These are phyloP conservation scores for Durotheca rogersii DNA, from an alignment of 495 filamentous ascomycete genomes.

Conservation along the genomic window DNA sequence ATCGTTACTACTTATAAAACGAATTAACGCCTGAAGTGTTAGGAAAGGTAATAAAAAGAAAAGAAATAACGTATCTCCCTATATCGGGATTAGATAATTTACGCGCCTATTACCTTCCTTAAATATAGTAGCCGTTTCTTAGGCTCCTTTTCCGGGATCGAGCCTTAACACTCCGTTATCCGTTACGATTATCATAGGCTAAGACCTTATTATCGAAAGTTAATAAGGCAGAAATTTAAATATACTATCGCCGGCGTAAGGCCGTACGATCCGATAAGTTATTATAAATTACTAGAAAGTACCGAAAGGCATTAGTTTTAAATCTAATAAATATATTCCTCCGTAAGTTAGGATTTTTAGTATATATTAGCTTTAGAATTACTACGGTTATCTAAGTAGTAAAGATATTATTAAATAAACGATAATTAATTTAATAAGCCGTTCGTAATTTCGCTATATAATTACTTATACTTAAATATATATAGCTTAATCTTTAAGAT, in stretches of 20 bases:
- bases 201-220: slow-evolving; percentile 50
- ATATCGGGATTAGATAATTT: background rate
- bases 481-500: slow-evolving; percentile 56
- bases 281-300: slow-evolving; percentile 65
- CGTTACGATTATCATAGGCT: slow-evolving; percentile 2
- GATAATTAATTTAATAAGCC: slow-evolving; percentile 59
- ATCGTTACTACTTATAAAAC: background rate
- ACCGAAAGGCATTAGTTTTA: slow-evolving; percentile 66
- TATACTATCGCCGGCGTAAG: slow-evolving; percentile 64
- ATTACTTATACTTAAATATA: slow-evolving; percentile 70
- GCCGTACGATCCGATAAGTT: slow-evolving; percentile 66
- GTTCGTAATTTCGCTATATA: slow-evolving; percentile 71
- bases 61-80: too few relatives aligned
- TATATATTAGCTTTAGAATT: slow-evolving; percentile 77
- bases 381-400: slow-evolving; percentile 72
- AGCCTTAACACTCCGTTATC: background rate
- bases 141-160: background rate
- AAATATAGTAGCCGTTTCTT: background rate
- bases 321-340: slow-evolving; percentile 71
- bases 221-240: slow-evolving; percentile 69
- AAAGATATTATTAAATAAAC: slow-evolving; percentile 33
- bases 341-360: slow-evolving; percentile 64
- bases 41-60: too few relatives aligned
- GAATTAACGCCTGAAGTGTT: too few relatives aligned
- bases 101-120: background rate